Base-by-base conservation (phyloP, 257 asterid genomes). In the Forsythia viridissima region DNA sequence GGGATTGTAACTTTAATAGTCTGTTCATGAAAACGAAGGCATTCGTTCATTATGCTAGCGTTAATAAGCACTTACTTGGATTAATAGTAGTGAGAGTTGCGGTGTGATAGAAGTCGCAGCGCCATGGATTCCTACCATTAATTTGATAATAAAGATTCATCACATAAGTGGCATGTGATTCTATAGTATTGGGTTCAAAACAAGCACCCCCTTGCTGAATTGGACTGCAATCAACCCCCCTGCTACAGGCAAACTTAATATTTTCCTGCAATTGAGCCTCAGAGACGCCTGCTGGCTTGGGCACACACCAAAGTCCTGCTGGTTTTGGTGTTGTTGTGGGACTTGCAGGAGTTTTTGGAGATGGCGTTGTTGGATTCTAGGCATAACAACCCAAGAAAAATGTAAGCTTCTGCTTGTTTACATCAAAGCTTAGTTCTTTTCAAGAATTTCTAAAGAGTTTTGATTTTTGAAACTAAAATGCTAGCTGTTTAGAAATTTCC, bases 121-220 rank as follows among this genome's bases (percentile, higher is more conserved):
- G 85, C 95, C 97, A 86, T 4, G 88, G 83, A 84, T 87, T 91
- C 93, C 93, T 91, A 88, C 94, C 91, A 87, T 90, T 81, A 80
- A 91, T 81, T 91, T 92, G 99, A 86, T 89, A 93, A 65, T 88
- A 84, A 57, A 90, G 87, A 88, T 92, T 93, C 93, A 90, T 90
- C 76, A 93, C 97, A 76, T 88, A 95, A 84, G 94, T 89, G 69
- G 98, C 96, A 67, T 90, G 98, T 0, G 93, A 87, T 66, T 41
- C 76, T 68, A 88, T 84, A 39, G 85, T 90, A 87, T 92, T 73
- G 76, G 92, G 93, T 81, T 89, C 89, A 80, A 90, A 93, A 82
- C 97, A 94, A 16, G 88, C 79, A 72, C 96, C 98, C 65, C 97
- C 92, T 38, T 87, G 82, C 76, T 88, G 92, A 80, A 94, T 90